Base-by-base conservation (phyloP, 140 eudicot genomes). In the Senecio squalidus region DNA sequence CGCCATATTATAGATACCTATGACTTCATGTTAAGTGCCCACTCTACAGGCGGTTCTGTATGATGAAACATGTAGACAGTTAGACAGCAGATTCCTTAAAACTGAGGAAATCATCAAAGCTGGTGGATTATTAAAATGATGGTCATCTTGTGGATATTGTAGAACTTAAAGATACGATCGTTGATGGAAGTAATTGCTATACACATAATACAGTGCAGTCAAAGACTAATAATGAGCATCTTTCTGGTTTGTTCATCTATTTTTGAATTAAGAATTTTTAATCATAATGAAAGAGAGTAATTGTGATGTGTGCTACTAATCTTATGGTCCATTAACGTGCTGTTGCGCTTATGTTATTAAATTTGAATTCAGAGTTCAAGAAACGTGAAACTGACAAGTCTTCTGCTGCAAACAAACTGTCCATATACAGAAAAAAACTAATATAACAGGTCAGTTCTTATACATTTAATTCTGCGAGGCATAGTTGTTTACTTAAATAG, bases 121-220 rank as follows among this genome's bases (percentile, higher is more conserved):
- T 51, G 96, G 96, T 26, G 86, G 76, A 55, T 71, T 89, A 60
- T 20, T 86, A 21, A 66, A 31, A 60, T 57, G 93, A 87, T 58
- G 93, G 83, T 54, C 76, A 92, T 74, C 34, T 92, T 69, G 86
- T 86, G 64, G 96, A 92, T 46, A 68, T 92, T 66, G 75, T 82
- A 50, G 94, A 85, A 48, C 64, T n/a, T 52, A 43, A 39, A 16
- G 67, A 34, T 27, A 23, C 31, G 47, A 55, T 40, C 41, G 57
- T 40, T 80, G 77, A 69, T 17, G 78, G 72, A 60, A 74, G 46
- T 55, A 62, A 61, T 54, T 53, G 59, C 58, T 27, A 55, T 30
- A 31, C 15, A 20, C 58, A 33, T 55, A 44, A 71, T 56, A 60
- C 36, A 33, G 52, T 36, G 31, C 74, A 62, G 67, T 47, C 26